Evolutionary conservation across 108 stramenopile species (phyloP), one percentile per base, ranked within the genome.

Genomic region (Nitzschia sp.): DNA sequence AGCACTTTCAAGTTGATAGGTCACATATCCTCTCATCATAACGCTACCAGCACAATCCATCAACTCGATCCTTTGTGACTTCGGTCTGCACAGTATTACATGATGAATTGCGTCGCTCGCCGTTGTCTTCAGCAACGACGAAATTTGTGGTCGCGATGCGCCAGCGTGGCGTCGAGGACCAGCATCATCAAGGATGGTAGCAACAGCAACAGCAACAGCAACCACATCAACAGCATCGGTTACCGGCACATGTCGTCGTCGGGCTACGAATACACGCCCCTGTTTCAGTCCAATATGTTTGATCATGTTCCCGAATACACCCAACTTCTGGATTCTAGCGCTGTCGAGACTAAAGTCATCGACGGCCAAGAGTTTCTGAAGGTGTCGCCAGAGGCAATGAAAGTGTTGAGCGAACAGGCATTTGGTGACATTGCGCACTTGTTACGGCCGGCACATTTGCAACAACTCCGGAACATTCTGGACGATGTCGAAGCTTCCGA

Each of bases 401-500:
- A 81, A 2, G 61, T 58, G 38, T 76, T 93, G 3, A 88, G 87
- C 21, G 72, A 86, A 67, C 81, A 67, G 13, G 91, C 91, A 23
- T 93, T 93, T 76, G 77, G 76, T n/a, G 97, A 98, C 68, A 86
- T 98, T 62, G 94, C 96, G 1, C 97, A 98, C 53, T 75, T 98
- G 27, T 80, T 98, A 23, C 85, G 97, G 17, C 96, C 97, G 25
- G 79, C 78, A 17, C 97, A 98, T 68, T 82, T 98, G 69, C 70
- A 69, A 61, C 95, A 96, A 60, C 79, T 98, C 15, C 79, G 90
- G n/a, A 92, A 87, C 38, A 98, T 98, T 64, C 68, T 98, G 65
- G 90, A 96, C 35, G 97, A 98, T 68, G 82, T 90, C 4, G 97
- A 98, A 47, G 96, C 96, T n/a, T 92, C 94, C 15, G 76, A 80